A percentile compares a stretch with the other conserved stretches of the same genome.
Conservation (phyloP, 495 filamentous ascomycete species). For the Trichoderma virens region DNA sequence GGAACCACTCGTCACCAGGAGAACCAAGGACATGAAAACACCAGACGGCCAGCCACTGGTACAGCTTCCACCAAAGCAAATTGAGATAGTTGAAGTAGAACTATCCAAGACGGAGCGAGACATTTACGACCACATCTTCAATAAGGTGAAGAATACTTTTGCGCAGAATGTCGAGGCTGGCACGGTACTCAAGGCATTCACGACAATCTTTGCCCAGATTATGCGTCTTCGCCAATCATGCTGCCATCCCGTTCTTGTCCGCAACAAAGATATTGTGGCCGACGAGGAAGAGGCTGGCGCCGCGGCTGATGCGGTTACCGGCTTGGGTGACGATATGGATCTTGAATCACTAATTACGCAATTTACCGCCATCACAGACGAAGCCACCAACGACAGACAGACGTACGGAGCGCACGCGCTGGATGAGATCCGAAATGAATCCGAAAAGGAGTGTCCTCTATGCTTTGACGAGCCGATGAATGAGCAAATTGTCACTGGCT, state of each 20-base stretch:
- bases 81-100: conserved; percentile 79
- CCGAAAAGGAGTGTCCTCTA: conserved; percentile 83
- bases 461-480: conserved; percentile 93
- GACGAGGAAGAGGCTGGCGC: conserved; percentile 83
- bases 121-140: conserved; percentile 85
- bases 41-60: conserved; percentile 83
- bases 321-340: conserved; percentile 93
- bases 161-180: conserved; percentile 80
- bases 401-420: conserved; percentile 81
- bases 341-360: conserved; percentile 73
- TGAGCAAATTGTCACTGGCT: conserved; percentile 86
- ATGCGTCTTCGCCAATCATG: conserved; percentile 89
- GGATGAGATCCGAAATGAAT: conserved; percentile 82
- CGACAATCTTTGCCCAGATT: conserved; percentile 95
- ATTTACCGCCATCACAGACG: conserved; percentile 64
- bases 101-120: conserved; percentile 76
- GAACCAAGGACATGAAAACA: conserved; percentile 97
- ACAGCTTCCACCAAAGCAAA: conserved; percentile 68
- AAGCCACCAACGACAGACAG: conserved; percentile 52
- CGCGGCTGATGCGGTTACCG: conserved; percentile 68
- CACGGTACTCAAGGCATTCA: conserved; percentile 87
- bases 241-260: conserved; percentile 83
- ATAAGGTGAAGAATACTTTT: conserved; percentile 73
- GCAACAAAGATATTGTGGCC: conserved; percentile 73
- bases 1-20: conserved; percentile 87